Conservation (phyloP, 305 asterid species). For the Fraxinus sp. region DNA sequence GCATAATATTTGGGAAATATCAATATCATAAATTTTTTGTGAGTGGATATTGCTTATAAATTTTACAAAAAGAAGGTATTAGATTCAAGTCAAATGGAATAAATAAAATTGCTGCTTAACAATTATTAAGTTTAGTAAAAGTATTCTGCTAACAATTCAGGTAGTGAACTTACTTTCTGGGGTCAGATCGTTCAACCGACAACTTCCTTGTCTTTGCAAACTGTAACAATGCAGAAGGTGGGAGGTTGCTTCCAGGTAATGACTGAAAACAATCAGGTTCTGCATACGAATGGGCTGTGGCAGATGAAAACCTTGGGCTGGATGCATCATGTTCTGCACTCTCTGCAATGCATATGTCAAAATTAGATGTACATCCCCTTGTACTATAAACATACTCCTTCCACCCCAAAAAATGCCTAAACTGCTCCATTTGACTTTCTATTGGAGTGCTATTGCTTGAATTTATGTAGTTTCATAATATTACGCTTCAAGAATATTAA, state of each 20-base stretch:
- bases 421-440: neutral
- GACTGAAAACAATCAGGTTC: slow-evolving; percentile 78
- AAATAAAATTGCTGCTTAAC: neutral
- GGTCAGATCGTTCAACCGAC: slow-evolving; percentile 84
- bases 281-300: slow-evolving; percentile 65
- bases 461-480: neutral
- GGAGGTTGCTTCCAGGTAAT: slow-evolving; percentile 66
- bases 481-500: neutral
- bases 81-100: neutral
- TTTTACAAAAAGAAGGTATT: neutral
- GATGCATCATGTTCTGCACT: slow-evolving; percentile 59
- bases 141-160: slow-evolving; percentile 4
- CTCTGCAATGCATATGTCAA: slow-evolving; percentile 41
- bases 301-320: slow-evolving; percentile 71
- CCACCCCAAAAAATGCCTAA: neutral
- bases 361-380: slow-evolving; percentile 21
- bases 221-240: slow-evolving; percentile 73
- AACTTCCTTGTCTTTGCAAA: slow-evolving; percentile 93
- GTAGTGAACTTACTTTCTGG: slow-evolving; percentile 68
- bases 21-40: neutral
- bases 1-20: neutral
- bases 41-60: neutral
- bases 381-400: neutral
- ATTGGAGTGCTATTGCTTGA: neutral
- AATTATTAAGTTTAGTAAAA: neutral